These are phyloP conservation scores for Entomortierella lignicola DNA, from an alignment of 192 early-diverging fungal genomes.

Conservation along the genomic window DNA sequence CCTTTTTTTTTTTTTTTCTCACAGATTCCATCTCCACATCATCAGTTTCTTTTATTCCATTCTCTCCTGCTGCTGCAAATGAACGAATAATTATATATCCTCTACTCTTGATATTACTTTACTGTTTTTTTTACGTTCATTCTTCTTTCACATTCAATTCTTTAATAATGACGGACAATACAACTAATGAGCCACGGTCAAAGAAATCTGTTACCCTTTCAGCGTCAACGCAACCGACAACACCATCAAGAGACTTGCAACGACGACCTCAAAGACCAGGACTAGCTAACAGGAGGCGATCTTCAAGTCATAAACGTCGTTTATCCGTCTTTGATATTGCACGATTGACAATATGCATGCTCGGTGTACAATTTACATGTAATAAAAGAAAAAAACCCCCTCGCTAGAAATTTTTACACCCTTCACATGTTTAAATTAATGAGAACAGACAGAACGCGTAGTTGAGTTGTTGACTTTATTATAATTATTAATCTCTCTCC, in stretches of 20 bases:
- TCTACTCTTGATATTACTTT: too few relatives aligned
- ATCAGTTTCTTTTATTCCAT: background rate
- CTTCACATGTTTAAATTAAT: too few relatives aligned
- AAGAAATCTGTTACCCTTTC: background rate
- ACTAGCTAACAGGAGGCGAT: background rate
- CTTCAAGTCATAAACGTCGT: slow-evolving; percentile 4
- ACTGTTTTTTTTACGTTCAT: too few relatives aligned
- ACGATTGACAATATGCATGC: slow-evolving; percentile 67
- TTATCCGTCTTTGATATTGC: slow-evolving; percentile 36
- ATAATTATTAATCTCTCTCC: too few relatives aligned
- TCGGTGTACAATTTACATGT: slow-evolving; percentile 80
- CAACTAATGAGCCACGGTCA: background rate
- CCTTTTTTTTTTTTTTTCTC: slow-evolving; percentile 1
- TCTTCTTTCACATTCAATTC: too few relatives aligned
- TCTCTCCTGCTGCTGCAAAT: background rate
- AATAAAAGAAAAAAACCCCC: slow-evolving; percentile 34
- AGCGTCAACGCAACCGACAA: background rate
- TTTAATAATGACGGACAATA: too few relatives aligned
- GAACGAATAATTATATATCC: too few relatives aligned
- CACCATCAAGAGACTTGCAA: too few relatives aligned
- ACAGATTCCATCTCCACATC: background rate
- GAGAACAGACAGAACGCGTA: too few relatives aligned
- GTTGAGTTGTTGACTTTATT: too few relatives aligned
- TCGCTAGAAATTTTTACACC: too few relatives aligned
- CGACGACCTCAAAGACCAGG: too few relatives aligned